Evolutionary conservation across 148 eudicot genomes (phyloP).

Genomic region (Camellia sinensis): DNA sequence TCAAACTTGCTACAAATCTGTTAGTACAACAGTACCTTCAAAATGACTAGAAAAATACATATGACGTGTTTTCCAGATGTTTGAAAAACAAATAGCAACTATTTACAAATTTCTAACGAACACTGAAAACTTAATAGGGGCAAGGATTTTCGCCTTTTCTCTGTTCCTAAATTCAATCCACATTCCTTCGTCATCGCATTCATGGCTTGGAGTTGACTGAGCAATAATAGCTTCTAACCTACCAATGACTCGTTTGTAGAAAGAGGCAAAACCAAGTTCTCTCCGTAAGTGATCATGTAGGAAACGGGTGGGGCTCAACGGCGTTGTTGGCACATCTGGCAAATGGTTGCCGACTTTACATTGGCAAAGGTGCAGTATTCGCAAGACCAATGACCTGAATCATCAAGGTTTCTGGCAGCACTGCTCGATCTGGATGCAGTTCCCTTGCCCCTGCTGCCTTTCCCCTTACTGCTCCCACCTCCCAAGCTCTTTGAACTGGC

Average conservation of each 20-base stretch:
- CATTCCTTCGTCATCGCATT: not conserved
- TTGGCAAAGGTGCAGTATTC: conserved; percentile 85
- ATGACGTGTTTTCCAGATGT: not conserved
- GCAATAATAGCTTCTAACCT: not conserved
- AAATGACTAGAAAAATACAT: not conserved
- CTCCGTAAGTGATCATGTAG: not conserved
- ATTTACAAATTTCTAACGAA: not conserved
- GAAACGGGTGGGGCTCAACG: conserved; percentile 31
- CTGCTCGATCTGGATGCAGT: conserved; percentile 51
- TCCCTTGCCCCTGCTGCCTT: conserved; percentile 49
- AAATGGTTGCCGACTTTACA: conserved; percentile 39
- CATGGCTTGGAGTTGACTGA: not conserved
- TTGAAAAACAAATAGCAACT: not conserved
- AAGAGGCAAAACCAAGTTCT: not conserved
- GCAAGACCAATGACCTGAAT: conserved; percentile 73
- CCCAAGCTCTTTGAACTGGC: conserved; percentile 58
- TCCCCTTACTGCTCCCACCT: conserved; percentile 49
- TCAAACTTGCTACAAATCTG: not conserved
- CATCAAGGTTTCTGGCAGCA: conserved; percentile 55
- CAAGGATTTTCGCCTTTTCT: not conserved
- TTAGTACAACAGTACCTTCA: not conserved
- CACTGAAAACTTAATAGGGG: not conserved
- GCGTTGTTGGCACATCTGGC: conserved; percentile 76
- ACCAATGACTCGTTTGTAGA: not conserved
- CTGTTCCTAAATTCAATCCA: not conserved